phyloP scores from a whole-genome alignment of 495 filamentous ascomycete genomes.

The Hypomontagnella monticulosa region DNA sequence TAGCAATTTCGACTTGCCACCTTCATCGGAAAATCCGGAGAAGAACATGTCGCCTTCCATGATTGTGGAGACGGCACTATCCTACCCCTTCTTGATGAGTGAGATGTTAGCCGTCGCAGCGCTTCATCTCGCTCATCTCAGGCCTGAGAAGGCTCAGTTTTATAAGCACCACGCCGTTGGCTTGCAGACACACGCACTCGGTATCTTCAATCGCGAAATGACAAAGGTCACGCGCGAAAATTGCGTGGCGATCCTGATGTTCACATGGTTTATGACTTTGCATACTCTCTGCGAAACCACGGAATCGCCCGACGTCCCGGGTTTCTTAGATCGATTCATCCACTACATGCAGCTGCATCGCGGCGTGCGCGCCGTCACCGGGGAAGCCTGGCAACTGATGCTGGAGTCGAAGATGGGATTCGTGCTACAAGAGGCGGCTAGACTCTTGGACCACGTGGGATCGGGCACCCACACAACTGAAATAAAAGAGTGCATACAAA shows the following conservation, averaged over 20 bases:
- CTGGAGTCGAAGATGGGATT: slow-evolving; percentile 28
- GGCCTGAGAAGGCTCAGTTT: slow-evolving; percentile 42
- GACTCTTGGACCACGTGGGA: slow-evolving; percentile 1
- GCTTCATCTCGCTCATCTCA: slow-evolving; percentile 52
- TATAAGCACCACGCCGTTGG: slow-evolving; percentile 59
- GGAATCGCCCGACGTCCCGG: slow-evolving; percentile 7
- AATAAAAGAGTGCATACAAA: slow-evolving; percentile 11
- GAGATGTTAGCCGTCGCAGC: slow-evolving; percentile 58
- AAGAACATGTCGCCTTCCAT: not conserved
- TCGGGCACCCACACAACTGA: slow-evolving; percentile 24
- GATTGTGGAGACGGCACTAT: slow-evolving; percentile 17
- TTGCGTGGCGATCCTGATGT: slow-evolving; percentile 20
- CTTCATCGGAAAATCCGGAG: slow-evolving; percentile 1
- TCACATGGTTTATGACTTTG: slow-evolving; percentile 26
- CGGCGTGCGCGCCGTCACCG: slow-evolving; percentile 2
- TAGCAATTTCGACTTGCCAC: slow-evolving; percentile 24
- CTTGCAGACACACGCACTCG: slow-evolving; percentile 59
- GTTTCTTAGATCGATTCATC: slow-evolving; percentile 19
- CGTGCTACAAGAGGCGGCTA: slow-evolving; percentile 4
- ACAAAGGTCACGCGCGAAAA: slow-evolving; percentile 38
- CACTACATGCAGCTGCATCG: slow-evolving; percentile 30
- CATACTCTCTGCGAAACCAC: slow-evolving; percentile 24
- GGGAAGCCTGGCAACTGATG: slow-evolving; percentile 18
- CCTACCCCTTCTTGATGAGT: slow-evolving; percentile 51
- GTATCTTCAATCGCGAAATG: slow-evolving; percentile 52